Base-by-base conservation (phyloP, 2,329 filamentous ascomycete genomes). In the Clonostachys solani region DNA sequence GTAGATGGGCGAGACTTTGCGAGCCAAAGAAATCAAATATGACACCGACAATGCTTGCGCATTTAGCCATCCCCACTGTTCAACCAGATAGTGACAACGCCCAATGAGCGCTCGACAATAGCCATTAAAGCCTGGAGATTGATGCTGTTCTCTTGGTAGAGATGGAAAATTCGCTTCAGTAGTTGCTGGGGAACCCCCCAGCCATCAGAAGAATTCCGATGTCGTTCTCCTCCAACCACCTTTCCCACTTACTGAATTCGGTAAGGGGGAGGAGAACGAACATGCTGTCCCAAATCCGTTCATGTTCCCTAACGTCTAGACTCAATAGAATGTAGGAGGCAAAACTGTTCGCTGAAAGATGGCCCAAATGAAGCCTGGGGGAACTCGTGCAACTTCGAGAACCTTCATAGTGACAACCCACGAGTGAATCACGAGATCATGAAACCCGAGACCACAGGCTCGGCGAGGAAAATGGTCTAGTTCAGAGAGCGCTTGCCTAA, bases 1-100 rank as follows among this genome's bases (percentile, higher is more conserved):
- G 76, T 40, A 87, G 59, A 59, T 87, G 79, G 3, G 75, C 74
- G 12, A 87, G 71, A 42, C 78, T 74, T 51, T 82, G 79, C 3
- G 76, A 75, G 10, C 81, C 82, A 54, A 86, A 87, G 56, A 86
- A 86, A 60, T 87, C 83, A 51, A 86, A 87, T 4, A 87, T 75
- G 2, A 75, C 69, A 2, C 82, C 80, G 33, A 86, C 67, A 13
- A 86, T 71, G 12, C 72, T 66, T 42, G 75, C 77, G 54, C 76
- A 80, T 50, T 70, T 78, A 36, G 69, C 84, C 84, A 87, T 5
- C 80, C 80, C 84, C 84, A 87, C 60, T 82, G 76, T 48, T 76
- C 68, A 42, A 85, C 77, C 10, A 86, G 71, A 56, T 78, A 78
- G 56, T 86, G 76, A 51, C 83, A 87, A 33, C 84, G 77, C 16